Evolutionary conservation across 495 filamentous ascomycete genomes (phyloP).

Genomic region (Daldinia loculata): DNA sequence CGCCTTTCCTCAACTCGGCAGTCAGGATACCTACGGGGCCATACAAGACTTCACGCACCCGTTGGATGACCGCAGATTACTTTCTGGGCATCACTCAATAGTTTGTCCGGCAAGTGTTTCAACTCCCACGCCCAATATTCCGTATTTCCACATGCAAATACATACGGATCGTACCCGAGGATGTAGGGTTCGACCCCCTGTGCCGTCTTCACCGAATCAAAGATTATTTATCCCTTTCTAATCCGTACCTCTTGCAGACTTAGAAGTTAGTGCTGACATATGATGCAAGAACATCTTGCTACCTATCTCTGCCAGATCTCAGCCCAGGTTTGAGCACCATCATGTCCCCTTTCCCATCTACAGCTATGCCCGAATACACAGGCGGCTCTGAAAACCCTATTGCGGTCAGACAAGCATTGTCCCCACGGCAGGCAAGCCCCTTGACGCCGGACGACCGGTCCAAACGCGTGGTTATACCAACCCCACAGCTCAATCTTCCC

Average conservation of each 20-base stretch:
- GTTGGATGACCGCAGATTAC: conserved; percentile 9
- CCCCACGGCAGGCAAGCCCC: conserved; percentile 20
- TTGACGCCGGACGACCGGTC: conserved; percentile 20
- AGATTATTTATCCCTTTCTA: conserved; percentile 7
- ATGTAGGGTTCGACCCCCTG: conserved; percentile 10
- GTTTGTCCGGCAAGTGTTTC: conserved; percentile 10
- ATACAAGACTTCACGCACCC: conserved; percentile 1
- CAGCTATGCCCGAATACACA: neutral
- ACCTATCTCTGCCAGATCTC: conserved; percentile 10
- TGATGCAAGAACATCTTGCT: conserved; percentile 11
- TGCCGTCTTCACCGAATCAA: conserved; percentile 16
- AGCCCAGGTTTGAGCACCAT: neutral
- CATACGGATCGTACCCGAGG: conserved; percentile 9
- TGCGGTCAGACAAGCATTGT: conserved; percentile 1
- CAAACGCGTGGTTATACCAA: conserved; percentile 27
- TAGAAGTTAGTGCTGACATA: conserved; percentile 21
- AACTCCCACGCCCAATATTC: conserved; percentile 3
- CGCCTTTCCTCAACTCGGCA: conserved; percentile 9
- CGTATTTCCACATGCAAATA: neutral
- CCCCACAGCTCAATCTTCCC: conserved; percentile 39
- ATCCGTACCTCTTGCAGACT: conserved; percentile 18
- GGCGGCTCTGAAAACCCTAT: neutral
- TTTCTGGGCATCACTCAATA: conserved; percentile 7
- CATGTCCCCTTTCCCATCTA: conserved; percentile 4
- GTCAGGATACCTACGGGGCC: conserved; percentile 12